Evolutionary conservation across 192 early-diverging fungal genomes (phyloP).

Genomic region (Backusella mclennaniae): DNA sequence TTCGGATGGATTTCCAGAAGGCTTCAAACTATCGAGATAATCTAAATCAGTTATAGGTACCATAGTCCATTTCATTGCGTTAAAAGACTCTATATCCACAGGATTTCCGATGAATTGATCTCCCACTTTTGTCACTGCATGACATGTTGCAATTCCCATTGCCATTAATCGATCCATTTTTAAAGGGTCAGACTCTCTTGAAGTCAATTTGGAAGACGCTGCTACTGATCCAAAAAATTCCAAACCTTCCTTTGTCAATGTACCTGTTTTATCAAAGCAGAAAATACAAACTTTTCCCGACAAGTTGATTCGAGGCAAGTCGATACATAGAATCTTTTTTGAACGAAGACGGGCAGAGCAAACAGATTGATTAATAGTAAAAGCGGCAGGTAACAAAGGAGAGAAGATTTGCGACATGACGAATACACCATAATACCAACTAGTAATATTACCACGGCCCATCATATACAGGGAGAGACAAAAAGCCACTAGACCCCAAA

Average conservation of each 20-base stretch:
- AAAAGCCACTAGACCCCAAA: conserved; percentile 64
- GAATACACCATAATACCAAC: conserved; percentile 78
- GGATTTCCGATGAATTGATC: conserved; percentile 67
- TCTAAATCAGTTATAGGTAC: conserved; percentile 13
- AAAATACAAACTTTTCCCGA: conserved; percentile 76
- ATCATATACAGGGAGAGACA: conserved; percentile 55
- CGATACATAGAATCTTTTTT: conserved; percentile 68
- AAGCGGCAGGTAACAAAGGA: conserved; percentile 68
- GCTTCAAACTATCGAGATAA: conserved; percentile 50
- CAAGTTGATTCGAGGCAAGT: conserved; percentile 69
- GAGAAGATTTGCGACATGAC: conserved; percentile 66
- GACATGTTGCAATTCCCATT: conserved; percentile 59
- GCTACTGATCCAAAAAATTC: conserved; percentile 54
- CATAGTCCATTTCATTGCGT: conserved; percentile 53
- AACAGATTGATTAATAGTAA: conserved; percentile 72
- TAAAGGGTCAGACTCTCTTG: conserved; percentile 19
- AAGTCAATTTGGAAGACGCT: conserved; percentile 12
- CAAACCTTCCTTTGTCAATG: conserved; percentile 70
- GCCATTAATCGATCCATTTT: conserved; percentile 29
- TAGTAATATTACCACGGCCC: conserved; percentile 56
- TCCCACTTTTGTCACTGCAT: conserved; percentile 58
- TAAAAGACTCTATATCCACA: conserved; percentile 82
- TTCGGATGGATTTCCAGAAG: conserved; percentile 29
- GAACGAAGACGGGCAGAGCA: conserved; percentile 57
- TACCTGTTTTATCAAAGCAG: conserved; percentile 80